Conservation (phyloP, 2,329 filamentous ascomycete species). For the Calonectria pteridis region DNA sequence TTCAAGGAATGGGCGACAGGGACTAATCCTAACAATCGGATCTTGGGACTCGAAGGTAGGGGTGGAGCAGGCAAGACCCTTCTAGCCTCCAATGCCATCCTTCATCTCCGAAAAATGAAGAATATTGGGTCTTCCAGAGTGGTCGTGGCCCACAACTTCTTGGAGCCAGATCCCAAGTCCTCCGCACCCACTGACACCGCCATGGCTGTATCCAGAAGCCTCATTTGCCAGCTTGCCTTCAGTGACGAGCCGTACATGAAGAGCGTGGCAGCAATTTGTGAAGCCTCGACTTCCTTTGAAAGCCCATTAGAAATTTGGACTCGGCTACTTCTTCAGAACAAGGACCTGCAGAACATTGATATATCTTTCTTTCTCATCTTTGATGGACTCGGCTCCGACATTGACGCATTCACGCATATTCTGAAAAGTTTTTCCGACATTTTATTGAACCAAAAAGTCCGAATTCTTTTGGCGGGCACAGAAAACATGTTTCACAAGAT, state of each 20-base stretch:
- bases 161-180: constrained; percentile 13
- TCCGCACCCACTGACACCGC: not conserved
- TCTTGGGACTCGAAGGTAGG: constrained; percentile 45
- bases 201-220: not conserved
- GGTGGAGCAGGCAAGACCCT: constrained; percentile 50
- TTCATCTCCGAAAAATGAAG: constrained; percentile 39
- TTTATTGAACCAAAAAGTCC: constrained; percentile 35
- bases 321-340: constrained; percentile 48
- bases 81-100: constrained; percentile 48
- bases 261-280: constrained; percentile 44
- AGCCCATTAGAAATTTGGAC: constrained; percentile 47
- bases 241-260: constrained; percentile 50
- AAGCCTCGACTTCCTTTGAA: constrained; percentile 41
- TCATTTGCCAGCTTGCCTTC: constrained; percentile 49
- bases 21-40: not conserved
- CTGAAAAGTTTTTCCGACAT: constrained; percentile 40
- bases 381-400: constrained; percentile 43
- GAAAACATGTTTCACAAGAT: constrained; percentile 34
- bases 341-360: constrained; percentile 45
- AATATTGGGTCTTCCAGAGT: constrained; percentile 7
- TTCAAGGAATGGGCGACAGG: constrained; percentile 16
- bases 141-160: constrained; percentile 23
- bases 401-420: constrained; percentile 36
- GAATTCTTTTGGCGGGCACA: constrained; percentile 45
- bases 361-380: constrained; percentile 50